Evolutionary conservation across 2,329 filamentous ascomycete species (phyloP), one percentile per base, ranked within the genome.

Genomic region (Verruconis gallopava): DNA sequence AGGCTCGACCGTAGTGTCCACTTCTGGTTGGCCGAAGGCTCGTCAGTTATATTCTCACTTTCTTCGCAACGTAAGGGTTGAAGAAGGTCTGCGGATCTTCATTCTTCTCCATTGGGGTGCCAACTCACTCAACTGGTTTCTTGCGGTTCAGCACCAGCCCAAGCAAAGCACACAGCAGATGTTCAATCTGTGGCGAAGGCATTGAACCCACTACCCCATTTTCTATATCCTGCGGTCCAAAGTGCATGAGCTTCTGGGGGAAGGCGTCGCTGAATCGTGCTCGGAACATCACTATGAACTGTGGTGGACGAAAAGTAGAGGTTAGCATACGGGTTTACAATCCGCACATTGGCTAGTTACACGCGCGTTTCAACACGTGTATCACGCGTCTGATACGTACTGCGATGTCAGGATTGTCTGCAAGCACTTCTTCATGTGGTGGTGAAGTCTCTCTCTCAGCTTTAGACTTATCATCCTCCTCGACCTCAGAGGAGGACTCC

Each of bases 271-370:
- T 79, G 63, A 98, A 96, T 56, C 91, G 85, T 62, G 83, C 82
- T 60, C 89, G 79, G 65, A 96, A 98, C 85, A 94, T 95, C 51
- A 96, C 85, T 62, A 98, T 84, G 65, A 98, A 95, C 85, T 95
- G 55, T 32, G 39, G 33, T 30, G 9, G 25, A 12, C 21, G 21
- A 21, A 43, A 37, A 30, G 15, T 18, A 25, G 21, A 2, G 47
- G 41, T 61, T 53, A 61, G 56, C 53, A n/a, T 32, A 35, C 40
- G 38, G 21, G 51, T 44, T 44, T 48, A 45, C 46, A 40, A 52
- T 49, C 52, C 47, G 54, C 48, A 51, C 50, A 46, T 18, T n/a
- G 12, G 13, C 15, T 17, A 30, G 11, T 32, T 21, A 30, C 22
- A 35, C 37, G 39, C 45, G 45, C 45, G 36, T 52, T 51, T 49